These are phyloP conservation scores for Alternaria incomplexa DNA, from an alignment of 2,329 filamentous ascomycete species.

Conservation along the genomic window DNA sequence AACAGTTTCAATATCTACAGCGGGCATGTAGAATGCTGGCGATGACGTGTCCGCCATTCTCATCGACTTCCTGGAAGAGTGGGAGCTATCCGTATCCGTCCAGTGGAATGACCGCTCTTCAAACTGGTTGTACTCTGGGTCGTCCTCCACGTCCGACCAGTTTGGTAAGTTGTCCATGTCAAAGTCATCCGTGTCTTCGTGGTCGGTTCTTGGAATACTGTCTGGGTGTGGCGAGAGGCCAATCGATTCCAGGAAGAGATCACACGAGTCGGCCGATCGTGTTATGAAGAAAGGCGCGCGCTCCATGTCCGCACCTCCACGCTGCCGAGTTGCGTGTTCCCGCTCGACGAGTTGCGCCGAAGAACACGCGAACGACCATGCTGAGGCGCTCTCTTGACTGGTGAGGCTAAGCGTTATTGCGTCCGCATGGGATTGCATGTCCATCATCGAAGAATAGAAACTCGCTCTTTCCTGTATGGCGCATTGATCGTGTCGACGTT, in stretches of 20 bases:
- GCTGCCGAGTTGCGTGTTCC: background rate
- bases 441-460: background rate
- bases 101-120: background rate
- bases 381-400: background rate
- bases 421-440: background rate
- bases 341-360: background rate
- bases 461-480: background rate
- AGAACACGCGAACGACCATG: background rate
- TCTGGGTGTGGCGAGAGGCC: background rate
- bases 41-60: no score
- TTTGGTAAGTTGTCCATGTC: background rate
- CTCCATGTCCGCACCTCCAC: background rate
- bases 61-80: background rate
- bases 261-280: conserved; percentile 1
- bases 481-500: background rate
- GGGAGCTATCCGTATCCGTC: background rate
- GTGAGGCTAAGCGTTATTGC: background rate
- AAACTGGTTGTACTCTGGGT: background rate
- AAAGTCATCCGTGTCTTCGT: background rate
- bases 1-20: background rate
- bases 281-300: background rate
- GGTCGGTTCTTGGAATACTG: background rate
- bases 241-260: background rate
- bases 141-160: conserved; percentile 5
- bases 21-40: background rate